These are phyloP conservation scores for Jackrogersella minutella DNA, from an alignment of 495 filamentous ascomycete species.

Conservation along the genomic window DNA sequence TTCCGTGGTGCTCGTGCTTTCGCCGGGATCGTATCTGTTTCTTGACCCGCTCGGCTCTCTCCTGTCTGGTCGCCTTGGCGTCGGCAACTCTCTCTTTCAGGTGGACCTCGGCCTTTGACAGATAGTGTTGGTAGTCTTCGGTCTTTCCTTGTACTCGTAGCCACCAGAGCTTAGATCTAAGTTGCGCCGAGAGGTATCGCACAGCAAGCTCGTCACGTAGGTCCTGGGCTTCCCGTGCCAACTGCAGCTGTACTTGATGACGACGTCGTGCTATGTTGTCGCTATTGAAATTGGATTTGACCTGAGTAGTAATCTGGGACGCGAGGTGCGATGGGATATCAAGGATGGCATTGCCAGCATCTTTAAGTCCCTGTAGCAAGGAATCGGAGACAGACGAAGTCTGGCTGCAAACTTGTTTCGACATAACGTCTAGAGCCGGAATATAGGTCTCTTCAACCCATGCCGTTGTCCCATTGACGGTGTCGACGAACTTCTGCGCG, in stretches of 20 bases:
- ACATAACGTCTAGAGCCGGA: conserved; percentile 43
- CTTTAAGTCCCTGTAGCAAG: conserved; percentile 35
- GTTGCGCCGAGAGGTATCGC: conserved; percentile 52
- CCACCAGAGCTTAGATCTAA: conserved; percentile 59
- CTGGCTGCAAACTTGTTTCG: conserved; percentile 46
- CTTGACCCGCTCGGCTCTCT: conserved; percentile 38
- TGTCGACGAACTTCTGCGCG: conserved; percentile 45
- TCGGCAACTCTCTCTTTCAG: conserved; percentile 44
- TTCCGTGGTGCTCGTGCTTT: conserved; percentile 28
- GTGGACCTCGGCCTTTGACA: conserved; percentile 48
- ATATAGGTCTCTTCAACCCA: conserved; percentile 46
- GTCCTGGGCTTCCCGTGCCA: conserved; percentile 36
- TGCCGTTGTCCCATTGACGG: conserved; percentile 46
- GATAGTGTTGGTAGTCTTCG: conserved; percentile 52
- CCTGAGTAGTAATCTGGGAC: conserved; percentile 33
- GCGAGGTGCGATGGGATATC: conserved; percentile 28
- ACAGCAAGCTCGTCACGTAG: conserved; percentile 45
- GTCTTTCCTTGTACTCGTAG: conserved; percentile 51
- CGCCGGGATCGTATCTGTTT: conserved; percentile 34
- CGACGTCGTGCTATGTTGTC: conserved; percentile 33
- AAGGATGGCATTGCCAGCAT: conserved; percentile 38
- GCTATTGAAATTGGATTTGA: conserved; percentile 37
- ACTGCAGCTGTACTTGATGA: conserved; percentile 29
- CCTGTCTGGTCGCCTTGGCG: conserved; percentile 26
- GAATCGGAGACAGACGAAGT: conserved; percentile 44